A percentile compares a stretch with the other conserved stretches of the same genome.
phyloP scores from a whole-genome alignment of 2,329 filamentous ascomycete genomes.

The Geosmithia flava region DNA sequence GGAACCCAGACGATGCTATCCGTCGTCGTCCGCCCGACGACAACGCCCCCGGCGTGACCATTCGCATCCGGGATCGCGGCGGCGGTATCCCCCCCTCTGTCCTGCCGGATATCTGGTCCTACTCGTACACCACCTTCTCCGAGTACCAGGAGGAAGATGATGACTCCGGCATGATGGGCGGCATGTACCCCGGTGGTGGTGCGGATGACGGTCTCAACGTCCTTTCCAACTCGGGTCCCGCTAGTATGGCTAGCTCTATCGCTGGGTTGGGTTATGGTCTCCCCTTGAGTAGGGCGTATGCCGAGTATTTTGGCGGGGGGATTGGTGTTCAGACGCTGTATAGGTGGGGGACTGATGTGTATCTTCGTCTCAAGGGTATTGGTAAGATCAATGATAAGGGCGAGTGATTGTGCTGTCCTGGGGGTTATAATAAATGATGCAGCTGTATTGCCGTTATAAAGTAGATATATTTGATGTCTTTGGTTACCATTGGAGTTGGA shows the following conservation, averaged over 20 bases:
- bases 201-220: slow-evolving; percentile 52
- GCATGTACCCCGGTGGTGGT: slow-evolving; percentile 10
- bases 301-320: slow-evolving; percentile 94
- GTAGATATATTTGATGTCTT: no score
- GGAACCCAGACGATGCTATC: slow-evolving; percentile 32
- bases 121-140: slow-evolving; percentile 91
- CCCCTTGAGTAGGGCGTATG: slow-evolving; percentile 83
- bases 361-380: slow-evolving; percentile 51
- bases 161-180: slow-evolving; percentile 15
- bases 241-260: slow-evolving; percentile 54
- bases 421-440: no score
- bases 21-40: slow-evolving; percentile 39
- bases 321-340: slow-evolving; percentile 91
- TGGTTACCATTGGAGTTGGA: no score
- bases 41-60: slow-evolving; percentile 74
- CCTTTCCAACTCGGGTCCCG: slow-evolving; percentile 48
- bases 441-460: no score
- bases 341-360: slow-evolving; percentile 76
- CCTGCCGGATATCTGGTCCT: slow-evolving; percentile 84
- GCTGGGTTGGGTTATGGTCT: slow-evolving; percentile 89
- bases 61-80: slow-evolving; percentile 89
- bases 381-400: slow-evolving; percentile 31
- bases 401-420: not conserved
- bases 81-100: slow-evolving; percentile 83
- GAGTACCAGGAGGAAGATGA: slow-evolving; percentile 31